A percentile compares a stretch with the other conserved stretches of the same genome.
Conservation (phyloP, 148 eudicot species). For the Amaranthus palmeri region DNA sequence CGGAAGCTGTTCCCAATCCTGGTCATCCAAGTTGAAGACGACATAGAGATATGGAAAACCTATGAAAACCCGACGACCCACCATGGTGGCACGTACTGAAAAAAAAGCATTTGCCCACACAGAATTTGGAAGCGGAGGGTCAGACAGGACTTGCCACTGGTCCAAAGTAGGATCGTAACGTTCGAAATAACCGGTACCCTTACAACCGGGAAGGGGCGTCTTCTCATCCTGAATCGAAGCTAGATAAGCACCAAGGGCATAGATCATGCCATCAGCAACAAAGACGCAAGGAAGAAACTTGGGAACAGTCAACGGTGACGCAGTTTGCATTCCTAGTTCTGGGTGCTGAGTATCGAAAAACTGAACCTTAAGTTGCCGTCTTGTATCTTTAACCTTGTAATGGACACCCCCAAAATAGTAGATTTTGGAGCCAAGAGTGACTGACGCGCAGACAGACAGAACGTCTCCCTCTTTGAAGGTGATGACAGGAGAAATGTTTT, state of each 20-base stretch:
- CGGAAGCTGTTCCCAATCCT: constrained; percentile 4
- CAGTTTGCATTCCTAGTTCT: background rate
- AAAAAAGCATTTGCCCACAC: background rate
- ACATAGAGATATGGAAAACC: background rate
- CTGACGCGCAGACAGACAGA: background rate
- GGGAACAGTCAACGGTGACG: background rate
- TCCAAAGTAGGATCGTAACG: no score
- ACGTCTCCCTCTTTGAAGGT: background rate
- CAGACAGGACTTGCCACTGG: constrained; percentile 13
- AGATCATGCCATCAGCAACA: constrained; percentile 10
- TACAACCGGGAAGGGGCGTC: background rate
- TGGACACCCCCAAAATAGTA: constrained; percentile 8
- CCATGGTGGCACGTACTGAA: constrained; percentile 11
- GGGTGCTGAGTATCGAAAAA: constrained; percentile 7
- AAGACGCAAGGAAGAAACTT: constrained; percentile 4
- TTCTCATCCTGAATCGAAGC: background rate
- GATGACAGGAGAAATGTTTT: constrained; percentile 1
- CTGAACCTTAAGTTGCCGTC: background rate
- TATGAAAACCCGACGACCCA: constrained; percentile 16
- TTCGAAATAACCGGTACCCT: background rate
- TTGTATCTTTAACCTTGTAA: background rate
- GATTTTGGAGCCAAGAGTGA: constrained; percentile 11
- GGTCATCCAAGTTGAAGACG: constrained; percentile 12
- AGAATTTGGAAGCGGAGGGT: background rate
- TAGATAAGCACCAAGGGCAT: constrained; percentile 4